Base-by-base conservation (phyloP, 2,329 filamentous ascomycete species). In the Talaromyces sp. region DNA sequence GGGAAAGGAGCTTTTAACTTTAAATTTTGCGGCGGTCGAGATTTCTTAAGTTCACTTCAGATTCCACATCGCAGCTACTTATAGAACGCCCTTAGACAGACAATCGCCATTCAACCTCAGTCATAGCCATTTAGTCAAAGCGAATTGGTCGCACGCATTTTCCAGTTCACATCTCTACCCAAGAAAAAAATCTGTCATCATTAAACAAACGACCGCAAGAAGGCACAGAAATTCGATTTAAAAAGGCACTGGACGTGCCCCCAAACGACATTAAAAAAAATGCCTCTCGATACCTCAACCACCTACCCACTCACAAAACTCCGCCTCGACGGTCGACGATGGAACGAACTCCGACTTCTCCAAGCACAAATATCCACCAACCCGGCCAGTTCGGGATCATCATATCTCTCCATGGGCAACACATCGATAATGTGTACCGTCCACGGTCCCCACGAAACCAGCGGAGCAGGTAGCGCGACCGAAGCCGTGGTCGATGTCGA, bases 371-470 rank as follows among this genome's bases (percentile, higher is more conserved):
- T 99, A 70, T 89, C 88, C 62, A 97, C 91, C 1, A 94, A 97
- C 75, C 88, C 92, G 61, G 88, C 92, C 52, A 91, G 92, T 57
- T 94, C 97, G 67, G 94, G 94, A 36, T 96, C 89, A 45, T 90
- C 88, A 61, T 96, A 96, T 75, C 85, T 97, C 60, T 91, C 96
- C 72, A 96, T 96, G 87, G 94, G 94, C 67, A 96, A 97, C 76
- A 99, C 94, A 21, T 94, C 96, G 71, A 88, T 99, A 65, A 89
- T 97, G 76, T 97, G 93, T 75, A 91, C 92, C 22, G 87, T 99
- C 50, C 85, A 87, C 1, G 94, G 94, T 0, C 94, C 94, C 0
- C 85, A 84, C 37, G 94, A 99, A 19, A 57, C 58, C 33, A 53
- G 39, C 54, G 76, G 73, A 56, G 77, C 74, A 51, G 70, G 69